Conservation (phyloP, 78 protist species). For the Speleostelium caveatum region DNA sequence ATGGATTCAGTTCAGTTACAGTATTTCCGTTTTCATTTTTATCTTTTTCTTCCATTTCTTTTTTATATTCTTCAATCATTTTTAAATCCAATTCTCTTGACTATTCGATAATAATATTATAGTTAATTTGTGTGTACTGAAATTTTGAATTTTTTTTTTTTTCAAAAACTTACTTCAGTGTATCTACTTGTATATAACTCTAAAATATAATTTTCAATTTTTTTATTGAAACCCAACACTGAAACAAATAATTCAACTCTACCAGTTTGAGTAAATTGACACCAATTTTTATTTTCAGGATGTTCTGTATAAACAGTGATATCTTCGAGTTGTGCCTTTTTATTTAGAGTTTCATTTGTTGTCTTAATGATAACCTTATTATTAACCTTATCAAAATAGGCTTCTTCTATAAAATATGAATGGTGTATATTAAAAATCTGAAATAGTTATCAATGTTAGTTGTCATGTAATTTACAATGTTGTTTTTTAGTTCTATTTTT, state of each 20-base stretch:
- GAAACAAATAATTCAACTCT: slow-evolving; percentile 58
- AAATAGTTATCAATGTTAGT: too few relatives aligned
- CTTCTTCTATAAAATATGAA: slow-evolving; percentile 65
- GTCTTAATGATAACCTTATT: slow-evolving; percentile 54
- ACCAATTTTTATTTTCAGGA: slow-evolving; percentile 73
- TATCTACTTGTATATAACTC: slow-evolving; percentile 51
- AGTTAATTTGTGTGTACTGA: neutral
- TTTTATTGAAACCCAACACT: slow-evolving; percentile 72
- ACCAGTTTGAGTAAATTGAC: slow-evolving; percentile 74
- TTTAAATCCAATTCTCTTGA: slow-evolving; percentile 32
- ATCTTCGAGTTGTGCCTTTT: slow-evolving; percentile 42
- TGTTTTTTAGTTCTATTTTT: too few relatives aligned
- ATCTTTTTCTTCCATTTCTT: neutral
- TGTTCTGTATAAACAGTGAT: slow-evolving; percentile 59
- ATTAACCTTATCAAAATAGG: slow-evolving; percentile 31
- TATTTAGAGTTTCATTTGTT: slow-evolving; percentile 55
- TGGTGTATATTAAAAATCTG: slow-evolving; percentile 62
- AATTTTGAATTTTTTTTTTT: too few relatives aligned
- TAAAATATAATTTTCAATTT: slow-evolving; percentile 57
- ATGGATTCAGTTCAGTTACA: neutral
- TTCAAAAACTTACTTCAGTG: slow-evolving; percentile 26
- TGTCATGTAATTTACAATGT: too few relatives aligned
- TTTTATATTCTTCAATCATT: slow-evolving; percentile 36
- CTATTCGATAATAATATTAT: neutral
- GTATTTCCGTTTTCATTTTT: neutral